Evolutionary conservation across 208 protist species (phyloP), one percentile per base, ranked within the genome.

Genomic region (Acanthamoeba castellanii): DNA sequence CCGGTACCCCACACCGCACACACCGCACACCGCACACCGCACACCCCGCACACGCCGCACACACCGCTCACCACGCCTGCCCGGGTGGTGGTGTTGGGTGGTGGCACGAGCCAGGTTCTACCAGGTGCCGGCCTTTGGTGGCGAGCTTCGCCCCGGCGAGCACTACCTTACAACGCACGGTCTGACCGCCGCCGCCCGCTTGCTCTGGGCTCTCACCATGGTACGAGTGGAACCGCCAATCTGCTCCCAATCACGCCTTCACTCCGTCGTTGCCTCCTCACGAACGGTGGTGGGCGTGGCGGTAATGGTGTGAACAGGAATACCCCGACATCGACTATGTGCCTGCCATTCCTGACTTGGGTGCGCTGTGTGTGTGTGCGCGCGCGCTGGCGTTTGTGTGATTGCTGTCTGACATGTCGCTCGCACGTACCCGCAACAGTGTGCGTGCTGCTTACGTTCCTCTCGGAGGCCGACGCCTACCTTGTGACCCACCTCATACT

Each of bases 131-230:
- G 72, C 72, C 72, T 81, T 81, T 81, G 72, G 72, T 14, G 72
- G 72, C 8, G 72, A 81, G 72, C 72, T 81, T 6, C 22, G 72
- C 0, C 72, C 72, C 0, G 72, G 72, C 14, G 72, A 81, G 1
- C 72, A 81, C n/a, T 81, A 47, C 13, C 72, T 81, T 0, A 81
- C 72, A 0, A 47, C 30, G 18, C 72, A 81, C 2, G 72, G 72
- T 3, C 8, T 81, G 37, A 81, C 32, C 20, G 72, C 72, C 3
- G 32, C 32, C 37, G 72, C 34, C 14, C 72, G 72, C 30, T 14
- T 81, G 72, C 72, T 81, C 22, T 81, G 72, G 72, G 72, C 72
- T 14, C 72, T 81, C 72, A 81, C 72, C 22, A 81, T 81, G 72
- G 72, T 81, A 30, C 72, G 66, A 0, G 37, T 11, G 55, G 20